Evolutionary conservation across 345 rosid species (phyloP).

Genomic region (Microcos paniculata): DNA sequence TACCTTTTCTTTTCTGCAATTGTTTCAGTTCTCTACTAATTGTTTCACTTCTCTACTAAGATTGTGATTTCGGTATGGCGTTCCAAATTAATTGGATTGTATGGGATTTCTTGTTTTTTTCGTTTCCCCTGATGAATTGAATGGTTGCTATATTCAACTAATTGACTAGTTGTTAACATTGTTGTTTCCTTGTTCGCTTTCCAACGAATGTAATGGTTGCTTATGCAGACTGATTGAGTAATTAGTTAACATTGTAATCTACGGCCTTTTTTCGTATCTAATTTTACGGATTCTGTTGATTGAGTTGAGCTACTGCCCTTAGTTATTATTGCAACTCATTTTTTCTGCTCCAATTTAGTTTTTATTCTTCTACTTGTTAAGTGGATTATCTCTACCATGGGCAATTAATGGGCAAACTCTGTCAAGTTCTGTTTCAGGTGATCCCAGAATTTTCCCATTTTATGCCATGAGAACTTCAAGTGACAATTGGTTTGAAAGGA

Average conservation of each 20-base stretch:
- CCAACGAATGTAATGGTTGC: no score
- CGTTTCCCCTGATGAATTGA: background rate
- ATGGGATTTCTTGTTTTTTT: background rate
- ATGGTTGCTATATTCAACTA: no score
- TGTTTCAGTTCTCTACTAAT: background rate
- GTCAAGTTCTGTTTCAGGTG: conserved; percentile 1
- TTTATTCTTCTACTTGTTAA: conserved; percentile 5
- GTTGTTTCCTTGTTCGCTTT: no score
- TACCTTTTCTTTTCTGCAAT: background rate
- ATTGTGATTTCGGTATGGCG: background rate
- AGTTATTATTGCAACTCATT: background rate
- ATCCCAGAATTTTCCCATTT: background rate
- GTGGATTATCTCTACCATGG: background rate
- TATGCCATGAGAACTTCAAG: background rate
- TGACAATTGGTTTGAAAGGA: background rate
- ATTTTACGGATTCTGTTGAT: background rate
- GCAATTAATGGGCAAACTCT: background rate
- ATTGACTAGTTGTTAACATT: no score
- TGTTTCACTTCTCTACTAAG: background rate
- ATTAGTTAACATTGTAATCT: no score
- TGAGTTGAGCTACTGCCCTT: background rate
- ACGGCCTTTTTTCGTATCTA: no score
- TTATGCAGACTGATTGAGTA: no score
- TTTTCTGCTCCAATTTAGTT: background rate
- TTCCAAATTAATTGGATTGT: background rate